Evolutionary conservation across 2,329 filamentous ascomycete species (phyloP), one percentile per base, ranked within the genome.

Genomic region (Aureobasidium sp.): DNA sequence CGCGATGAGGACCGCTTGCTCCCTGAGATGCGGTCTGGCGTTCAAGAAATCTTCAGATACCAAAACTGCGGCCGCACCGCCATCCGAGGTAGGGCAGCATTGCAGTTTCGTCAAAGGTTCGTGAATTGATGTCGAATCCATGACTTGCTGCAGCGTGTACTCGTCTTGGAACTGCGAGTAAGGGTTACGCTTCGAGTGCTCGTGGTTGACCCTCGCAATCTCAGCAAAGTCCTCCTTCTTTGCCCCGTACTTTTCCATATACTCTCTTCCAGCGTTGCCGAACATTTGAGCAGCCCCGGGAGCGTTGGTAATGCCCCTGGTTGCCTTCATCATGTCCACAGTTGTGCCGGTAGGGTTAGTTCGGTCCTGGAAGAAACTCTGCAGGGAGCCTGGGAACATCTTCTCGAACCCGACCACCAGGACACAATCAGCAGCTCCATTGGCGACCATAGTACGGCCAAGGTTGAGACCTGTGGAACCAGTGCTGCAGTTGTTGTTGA

Each of bases 401-500:
- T 96, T 96, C 81, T 97, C 94, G 69, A 97, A 97, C 4, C 93
- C 94, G 21, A 97, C 84, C 0, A 97, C 92, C 63, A 97, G 78
- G 21, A 96, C 85, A 71, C 90, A 95, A 74, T 96, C 89, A 1
- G 90, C 89, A 15, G 84, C 89, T 35, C 92, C 92, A 67, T 89
- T 82, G 7, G 84, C 81, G 67, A 96, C 86, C 72, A 95, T 81
- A 57, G 86, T 90, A 35, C 91, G 81, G 1, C 83, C 94, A 82
- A 97, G 87, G 71, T 86, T 86, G 61, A 97, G 78, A 9, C 93
- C 94, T 0, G 93, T 96, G 4, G 87, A 91, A n/a, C 93, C 94
- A 0, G 93, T 97, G 4, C 89, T 90, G 81, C 93, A 97, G 79
- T 96, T 96, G 81, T 97, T 97, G 83, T 96, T 97, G 71, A 96